Percentiles rank a stretch among this genome's conserved stretches.
Conservation (phyloP, 2,329 filamentous ascomycete species). For the Fusarium sp. region DNA sequence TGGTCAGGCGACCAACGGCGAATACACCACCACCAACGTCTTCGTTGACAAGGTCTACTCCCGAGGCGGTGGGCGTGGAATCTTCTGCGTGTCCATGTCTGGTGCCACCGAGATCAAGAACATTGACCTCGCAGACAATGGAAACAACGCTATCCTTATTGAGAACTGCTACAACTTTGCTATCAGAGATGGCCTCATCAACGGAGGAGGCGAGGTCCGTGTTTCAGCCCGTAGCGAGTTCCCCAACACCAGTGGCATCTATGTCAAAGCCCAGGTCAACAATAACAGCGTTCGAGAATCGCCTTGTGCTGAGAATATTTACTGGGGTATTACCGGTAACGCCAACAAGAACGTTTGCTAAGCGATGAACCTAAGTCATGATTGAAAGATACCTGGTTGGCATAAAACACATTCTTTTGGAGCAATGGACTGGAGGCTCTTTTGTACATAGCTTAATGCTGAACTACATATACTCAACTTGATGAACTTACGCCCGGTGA, state of each 20-base stretch:
- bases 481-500: neutral
- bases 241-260: slow-evolving; percentile 63
- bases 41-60: slow-evolving; percentile 64
- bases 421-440: rapidly evolving
- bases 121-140: slow-evolving; percentile 63
- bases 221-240: slow-evolving; percentile 65
- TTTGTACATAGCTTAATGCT: neutral
- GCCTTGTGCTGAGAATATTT: slow-evolving; percentile 65
- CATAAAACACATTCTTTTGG: neutral
- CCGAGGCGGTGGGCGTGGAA: slow-evolving; percentile 65
- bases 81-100: slow-evolving; percentile 68
- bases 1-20: slow-evolving; percentile 59
- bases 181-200: slow-evolving; percentile 62
- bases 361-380: neutral
- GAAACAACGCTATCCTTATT: slow-evolving; percentile 66
- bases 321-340: slow-evolving; percentile 60
- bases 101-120: slow-evolving; percentile 62
- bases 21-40: slow-evolving; percentile 62
- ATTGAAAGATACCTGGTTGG: rapidly evolving
- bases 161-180: slow-evolving; percentile 69
- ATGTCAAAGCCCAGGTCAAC: slow-evolving; percentile 61
- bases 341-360: slow-evolving; percentile 55
- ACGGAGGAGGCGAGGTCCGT: slow-evolving; percentile 66
- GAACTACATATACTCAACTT: neutral
- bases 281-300: slow-evolving; percentile 62